Evolutionary conservation across 2,329 filamentous ascomycete genomes (phyloP), one percentile per base, ranked within the genome.

Genomic region (Pestalotiopsis sp.): DNA sequence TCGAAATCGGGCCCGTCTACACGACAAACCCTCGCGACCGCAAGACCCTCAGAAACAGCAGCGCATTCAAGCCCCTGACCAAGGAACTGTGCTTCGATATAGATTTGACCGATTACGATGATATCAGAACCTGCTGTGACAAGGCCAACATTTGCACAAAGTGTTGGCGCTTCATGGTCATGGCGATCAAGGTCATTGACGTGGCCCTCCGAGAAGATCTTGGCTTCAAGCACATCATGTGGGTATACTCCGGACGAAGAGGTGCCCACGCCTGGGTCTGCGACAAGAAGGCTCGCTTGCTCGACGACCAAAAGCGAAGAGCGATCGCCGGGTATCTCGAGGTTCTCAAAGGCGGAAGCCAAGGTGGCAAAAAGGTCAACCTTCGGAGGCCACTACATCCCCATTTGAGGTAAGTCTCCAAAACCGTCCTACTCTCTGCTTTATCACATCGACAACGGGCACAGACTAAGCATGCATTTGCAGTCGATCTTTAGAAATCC

Each of bases 61-160:
- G 90, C 62, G 90, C 93, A 9, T 98, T 99, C 83, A 92, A 91
- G 72, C 95, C 96, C 0, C 80, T 98, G 40, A 88, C 93, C 68
- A 99, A 99, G 80, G 96, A 99, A 80, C 84, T 99, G 52, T 97
- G 97, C 75, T 98, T 99, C 80, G 96, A 99, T 91, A 98, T 99
- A 76, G 96, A 99, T 88, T 88, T 99, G 88, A 98, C 96, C 67
- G 96, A 98, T 82, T 99, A 99, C 81, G 96, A 99, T 79, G 94
- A 97, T 73, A 93, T 99, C 72, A 91, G 96, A 74, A 98, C 95
- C 36, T 99, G 96, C 82, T 99, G 96, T 79, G 90, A 91, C 75
- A 95, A 95, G 78, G 94, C 95, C 9, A 97, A 93, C 74, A 98
- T 99, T 72, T 99, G 96, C 80, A 87, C 86, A 73, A 96, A 95